Percentiles rank a stretch among this genome's conserved stretches.
Evolutionary conservation across 805 yeast genomes (phyloP).

Genomic region (Metschnikowia arizonensis): DNA sequence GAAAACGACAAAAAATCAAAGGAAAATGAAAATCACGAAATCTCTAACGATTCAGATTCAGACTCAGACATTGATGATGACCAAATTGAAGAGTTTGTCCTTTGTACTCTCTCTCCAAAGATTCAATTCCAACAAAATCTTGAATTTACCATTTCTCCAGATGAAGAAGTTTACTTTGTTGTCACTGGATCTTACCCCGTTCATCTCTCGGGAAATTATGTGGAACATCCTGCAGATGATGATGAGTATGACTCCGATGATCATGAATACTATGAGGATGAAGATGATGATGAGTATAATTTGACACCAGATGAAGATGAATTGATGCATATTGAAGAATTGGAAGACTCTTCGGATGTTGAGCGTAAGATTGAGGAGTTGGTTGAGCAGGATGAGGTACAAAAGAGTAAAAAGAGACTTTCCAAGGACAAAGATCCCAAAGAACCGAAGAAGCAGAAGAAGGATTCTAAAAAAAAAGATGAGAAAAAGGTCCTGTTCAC

Average conservation of each 20-base stretch:
- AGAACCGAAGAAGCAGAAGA: no score
- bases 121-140: slow-evolving; percentile 82
- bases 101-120: slow-evolving; percentile 88
- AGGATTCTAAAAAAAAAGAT: no score
- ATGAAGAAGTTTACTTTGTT: slow-evolving; percentile 89
- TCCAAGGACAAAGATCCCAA: no score
- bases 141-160: slow-evolving; percentile 86
- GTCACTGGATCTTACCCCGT: slow-evolving; percentile 95
- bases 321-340: slow-evolving; percentile 53
- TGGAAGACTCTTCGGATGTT: slow-evolving; percentile 66
- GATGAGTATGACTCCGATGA: slow-evolving; percentile 43
- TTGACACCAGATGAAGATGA: slow-evolving; percentile 78
- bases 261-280: slow-evolving; percentile 47
- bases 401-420: slow-evolving; percentile 30
- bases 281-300: slow-evolving; percentile 55
- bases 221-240: slow-evolving; percentile 92
- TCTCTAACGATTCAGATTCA: no score
- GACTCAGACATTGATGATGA: no score
- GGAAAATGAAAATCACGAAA: no score
- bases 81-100: slow-evolving; percentile 64
- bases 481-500: slow-evolving; percentile 72
- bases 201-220: slow-evolving; percentile 90
- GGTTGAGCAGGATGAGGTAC: slow-evolving; percentile 51
- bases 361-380: slow-evolving; percentile 73
- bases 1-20: no score